Evolutionary conservation across 805 yeast genomes (phyloP).

Genomic region (Lachancea fermentati): DNA sequence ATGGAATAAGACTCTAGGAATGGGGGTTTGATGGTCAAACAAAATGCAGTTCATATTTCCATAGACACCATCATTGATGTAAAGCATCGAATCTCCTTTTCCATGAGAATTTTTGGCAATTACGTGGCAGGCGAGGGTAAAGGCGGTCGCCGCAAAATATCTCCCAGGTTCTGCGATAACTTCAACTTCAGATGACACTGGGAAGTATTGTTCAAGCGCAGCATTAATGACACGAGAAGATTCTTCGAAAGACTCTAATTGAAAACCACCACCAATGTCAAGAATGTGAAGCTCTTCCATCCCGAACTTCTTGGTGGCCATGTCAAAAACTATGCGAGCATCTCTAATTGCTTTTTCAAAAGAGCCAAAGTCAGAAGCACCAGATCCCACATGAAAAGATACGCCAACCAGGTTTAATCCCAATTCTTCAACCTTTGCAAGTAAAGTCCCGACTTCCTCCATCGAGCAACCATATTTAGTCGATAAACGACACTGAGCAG

Average conservation of each 20-base stretch:
- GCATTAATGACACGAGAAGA: constrained; percentile 52
- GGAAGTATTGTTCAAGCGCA: constrained; percentile 57
- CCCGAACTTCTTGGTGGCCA: constrained; percentile 44
- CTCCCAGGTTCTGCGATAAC: constrained; percentile 95
- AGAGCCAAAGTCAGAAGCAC: constrained; percentile 68
- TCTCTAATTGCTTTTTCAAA: constrained; percentile 68
- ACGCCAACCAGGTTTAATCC: constrained; percentile 72
- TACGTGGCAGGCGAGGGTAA: constrained; percentile 76
- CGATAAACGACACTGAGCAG: constrained; percentile 79
- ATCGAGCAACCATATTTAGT: constrained; percentile 84
- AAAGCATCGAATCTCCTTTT: constrained; percentile 56
- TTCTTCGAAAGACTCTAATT: constrained; percentile 51
- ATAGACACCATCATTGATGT: constrained; percentile 91
- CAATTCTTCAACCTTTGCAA: constrained; percentile 56
- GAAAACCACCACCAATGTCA: constrained; percentile 95
- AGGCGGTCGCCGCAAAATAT: constrained; percentile 77
- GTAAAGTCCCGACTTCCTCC: constrained; percentile 45
- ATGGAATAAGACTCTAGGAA: constrained; percentile 59
- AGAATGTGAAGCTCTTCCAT: constrained; percentile 42
- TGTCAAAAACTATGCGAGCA: constrained; percentile 61
- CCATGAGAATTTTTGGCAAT: constrained; percentile 66
- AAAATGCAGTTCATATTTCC: constrained; percentile 92
- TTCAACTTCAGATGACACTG: constrained; percentile 35
- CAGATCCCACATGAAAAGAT: constrained; percentile 95
- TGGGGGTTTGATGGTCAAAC: constrained; percentile 84